A percentile compares a stretch with the other conserved stretches of the same genome.
Evolutionary conservation across 1,284 basidiomycete species (phyloP).

Genomic region (Omphalotus olearius): DNA sequence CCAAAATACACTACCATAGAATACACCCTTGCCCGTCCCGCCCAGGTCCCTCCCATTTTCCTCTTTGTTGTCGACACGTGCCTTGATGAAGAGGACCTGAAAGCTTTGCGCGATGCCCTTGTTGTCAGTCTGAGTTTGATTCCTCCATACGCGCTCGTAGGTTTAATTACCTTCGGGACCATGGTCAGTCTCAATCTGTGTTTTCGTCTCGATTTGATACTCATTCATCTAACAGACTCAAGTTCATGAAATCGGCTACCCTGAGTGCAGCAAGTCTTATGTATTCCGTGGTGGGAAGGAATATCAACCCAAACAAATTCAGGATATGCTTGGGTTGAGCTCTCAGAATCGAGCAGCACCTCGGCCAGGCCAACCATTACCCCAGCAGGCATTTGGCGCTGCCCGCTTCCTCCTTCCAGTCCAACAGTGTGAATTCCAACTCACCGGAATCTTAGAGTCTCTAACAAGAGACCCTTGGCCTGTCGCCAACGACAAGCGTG

Average conservation of each 20-base stretch:
- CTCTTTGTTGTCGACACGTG: conserved; percentile 98
- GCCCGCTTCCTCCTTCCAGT: conserved; percentile 93
- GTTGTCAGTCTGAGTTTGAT: conserved; percentile 92
- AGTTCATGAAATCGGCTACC: conserved; percentile 98
- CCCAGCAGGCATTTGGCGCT: conserved; percentile 82
- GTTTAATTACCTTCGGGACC: conserved; percentile 94
- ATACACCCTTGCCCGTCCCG: conserved; percentile 91
- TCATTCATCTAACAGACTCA: conserved; percentile 53
- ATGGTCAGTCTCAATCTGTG: conserved; percentile 60
- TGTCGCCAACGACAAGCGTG: conserved; percentile 91
- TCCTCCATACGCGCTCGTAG: conserved; percentile 92
- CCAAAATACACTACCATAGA: conserved; percentile 99
- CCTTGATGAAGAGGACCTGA: conserved; percentile 93
- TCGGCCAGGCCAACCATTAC: conserved; percentile 83
- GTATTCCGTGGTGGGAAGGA: conserved; percentile 99
- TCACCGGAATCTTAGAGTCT: conserved; percentile 91
- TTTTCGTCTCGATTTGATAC: not conserved
- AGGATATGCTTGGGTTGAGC: conserved; percentile 94
- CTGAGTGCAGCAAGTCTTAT: conserved; percentile 96
- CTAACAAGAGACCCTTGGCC: conserved; percentile 96
- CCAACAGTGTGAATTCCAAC: conserved; percentile 93
- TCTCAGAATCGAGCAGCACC: conserved; percentile 75
- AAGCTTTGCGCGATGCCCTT: conserved; percentile 89
- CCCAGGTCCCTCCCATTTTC: conserved; percentile 93
- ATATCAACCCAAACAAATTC: conserved; percentile 94